Evolutionary conservation across 306 rosid genomes (phyloP).

Genomic region (Aeschynomene evenia): DNA sequence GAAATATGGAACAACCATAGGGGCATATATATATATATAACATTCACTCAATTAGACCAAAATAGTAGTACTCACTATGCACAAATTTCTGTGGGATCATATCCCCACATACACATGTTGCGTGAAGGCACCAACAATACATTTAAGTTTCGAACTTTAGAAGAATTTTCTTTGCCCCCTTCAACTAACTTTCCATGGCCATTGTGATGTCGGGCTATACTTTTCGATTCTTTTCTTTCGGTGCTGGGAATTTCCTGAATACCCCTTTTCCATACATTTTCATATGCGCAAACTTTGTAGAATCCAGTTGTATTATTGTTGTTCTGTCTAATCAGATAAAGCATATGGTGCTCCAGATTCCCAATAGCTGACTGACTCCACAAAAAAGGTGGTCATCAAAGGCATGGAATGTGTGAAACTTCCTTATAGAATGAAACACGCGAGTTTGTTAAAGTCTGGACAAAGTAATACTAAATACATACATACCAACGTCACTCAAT

Average conservation of each 20-base stretch:
- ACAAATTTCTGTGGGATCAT: background rate
- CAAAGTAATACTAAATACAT: background rate
- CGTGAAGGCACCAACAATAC: slow-evolving; percentile 18
- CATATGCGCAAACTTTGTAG: background rate
- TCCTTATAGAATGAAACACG: slow-evolving; percentile 12
- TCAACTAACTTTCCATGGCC: slow-evolving; percentile 19
- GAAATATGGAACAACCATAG: background rate
- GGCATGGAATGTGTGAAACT: background rate
- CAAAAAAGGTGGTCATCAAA: background rate
- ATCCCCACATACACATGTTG: background rate
- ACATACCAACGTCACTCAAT: background rate
- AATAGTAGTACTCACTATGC: slow-evolving; percentile 25
- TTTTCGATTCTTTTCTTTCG: slow-evolving; percentile 18
- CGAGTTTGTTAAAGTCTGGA: slow-evolving; percentile 5
- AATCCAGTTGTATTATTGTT: background rate
- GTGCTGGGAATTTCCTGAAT: background rate
- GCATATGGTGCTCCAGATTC: background rate
- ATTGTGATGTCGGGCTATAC: background rate
- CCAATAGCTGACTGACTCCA: background rate
- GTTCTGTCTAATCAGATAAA: background rate
- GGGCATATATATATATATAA: background rate
- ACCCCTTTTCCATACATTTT: background rate
- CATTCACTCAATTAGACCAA: slow-evolving; percentile 5
- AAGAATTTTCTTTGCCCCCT: background rate
- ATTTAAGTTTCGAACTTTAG: slow-evolving; percentile 13